A percentile compares a stretch with the other conserved stretches of the same genome.
phyloP scores from a whole-genome alignment of 768 basidiomycete species.

The Postia placenta region DNA sequence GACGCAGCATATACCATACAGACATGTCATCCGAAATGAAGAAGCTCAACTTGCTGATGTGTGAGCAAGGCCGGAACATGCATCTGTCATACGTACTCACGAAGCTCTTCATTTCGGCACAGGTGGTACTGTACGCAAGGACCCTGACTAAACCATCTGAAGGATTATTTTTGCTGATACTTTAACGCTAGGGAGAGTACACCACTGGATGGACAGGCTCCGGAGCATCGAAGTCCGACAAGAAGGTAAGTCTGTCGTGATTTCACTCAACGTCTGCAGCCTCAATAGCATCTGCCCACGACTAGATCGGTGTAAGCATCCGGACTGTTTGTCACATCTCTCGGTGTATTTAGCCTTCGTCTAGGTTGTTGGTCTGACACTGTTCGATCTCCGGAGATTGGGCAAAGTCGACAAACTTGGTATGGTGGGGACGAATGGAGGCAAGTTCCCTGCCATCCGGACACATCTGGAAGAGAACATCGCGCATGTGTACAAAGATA shows the following conservation, averaged over 20 bases:
- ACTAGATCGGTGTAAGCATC: conserved; percentile 60
- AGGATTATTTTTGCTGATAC: background rate
- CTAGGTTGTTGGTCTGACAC: conserved; percentile 83
- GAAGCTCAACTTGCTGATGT: conserved; percentile 75
- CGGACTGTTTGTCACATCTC: conserved; percentile 65
- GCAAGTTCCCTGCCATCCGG: conserved; percentile 83
- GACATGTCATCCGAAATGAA: conserved; percentile 36
- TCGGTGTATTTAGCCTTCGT: conserved; percentile 85
- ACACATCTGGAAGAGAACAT: conserved; percentile 80
- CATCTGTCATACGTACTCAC: conserved; percentile 3
- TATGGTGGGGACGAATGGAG: conserved; percentile 89
- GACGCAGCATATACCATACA: too few species aligned
- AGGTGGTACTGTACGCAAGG: conserved; percentile 41
- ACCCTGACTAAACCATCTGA: background rate
- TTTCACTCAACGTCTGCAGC: too few species aligned
- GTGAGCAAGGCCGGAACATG: conserved; percentile 37
- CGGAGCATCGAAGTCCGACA: conserved; percentile 92
- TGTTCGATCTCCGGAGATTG: conserved; percentile 82
- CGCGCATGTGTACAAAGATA: conserved; percentile 75
- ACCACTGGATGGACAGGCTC: conserved; percentile 92
- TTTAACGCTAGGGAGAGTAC: conserved; percentile 65
- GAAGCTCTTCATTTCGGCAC: conserved; percentile 14
- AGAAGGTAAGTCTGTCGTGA: conserved; percentile 81
- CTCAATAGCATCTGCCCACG: background rate
- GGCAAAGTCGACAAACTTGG: conserved; percentile 75